Base-by-base conservation (phyloP, 148 eudicot genomes). In the Amaranthus cruentus region DNA sequence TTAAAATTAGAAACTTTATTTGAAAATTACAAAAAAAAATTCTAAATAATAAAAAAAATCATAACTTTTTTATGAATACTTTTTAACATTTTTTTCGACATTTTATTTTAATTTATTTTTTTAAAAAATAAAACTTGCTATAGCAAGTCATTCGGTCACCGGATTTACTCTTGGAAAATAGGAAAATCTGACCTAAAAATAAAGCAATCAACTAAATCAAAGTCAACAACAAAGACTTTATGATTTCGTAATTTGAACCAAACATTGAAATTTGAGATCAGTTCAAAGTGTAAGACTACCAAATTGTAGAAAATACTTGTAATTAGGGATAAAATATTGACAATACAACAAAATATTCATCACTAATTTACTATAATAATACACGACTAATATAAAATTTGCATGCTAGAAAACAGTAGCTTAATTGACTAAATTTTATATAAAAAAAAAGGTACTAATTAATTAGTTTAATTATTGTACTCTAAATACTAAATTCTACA, bases 211-310 rank as follows among this genome's bases (percentile, higher is more conserved):
- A 59, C 2, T 21, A 21, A 43, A 14, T 10, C n/a, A 43, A 46
- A 50, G 70, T 21, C 55, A 67, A 50, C 21, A 14, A 4, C n/a
- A 15, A 50, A 48, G 44, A 51, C 44, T 67, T 50, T 21, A 18
- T 14, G 48, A 47, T 7, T 47, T 9, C 7, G 18, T 12, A 55
- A 67, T 15, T 51, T 50, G n/a, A n/a, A 12, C 44, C 70, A 49
- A 48, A 55, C 55, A 4, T 58, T 57, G 52, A 4, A 18, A 54
- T 4, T n/a, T 57, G 51, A 64, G 10, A 13, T 48, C 14, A 2
- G 21, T 61, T 50, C 48, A 72, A 61, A 73, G 67, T 73, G 59
- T n/a, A 42, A 5, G 51, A 66, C 76, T 42, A 53, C 69, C 69
- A 63, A 6, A 62, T 51, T 53, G 13, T 73, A 28, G 74, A 72